Percentiles rank a stretch among this genome's conserved stretches.
Conservation (phyloP, 495 filamentous ascomycete genomes). For the Ramalina intermedia region DNA sequence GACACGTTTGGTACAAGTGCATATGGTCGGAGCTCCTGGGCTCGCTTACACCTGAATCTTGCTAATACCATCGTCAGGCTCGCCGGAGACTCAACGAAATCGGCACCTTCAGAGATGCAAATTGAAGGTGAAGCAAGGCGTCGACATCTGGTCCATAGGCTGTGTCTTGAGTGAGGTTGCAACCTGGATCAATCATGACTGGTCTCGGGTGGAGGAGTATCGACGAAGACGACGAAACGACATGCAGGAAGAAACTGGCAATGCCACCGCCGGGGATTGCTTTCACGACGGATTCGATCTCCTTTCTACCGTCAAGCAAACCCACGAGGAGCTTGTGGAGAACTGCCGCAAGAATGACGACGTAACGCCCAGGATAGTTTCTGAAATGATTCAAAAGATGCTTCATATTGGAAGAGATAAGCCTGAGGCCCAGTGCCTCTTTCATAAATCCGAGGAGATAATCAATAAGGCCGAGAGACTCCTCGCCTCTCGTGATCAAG, state of each 20-base stretch:
- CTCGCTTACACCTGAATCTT: neutral
- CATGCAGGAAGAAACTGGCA: slow-evolving; percentile 9
- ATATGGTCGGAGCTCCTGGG: slow-evolving; percentile 15
- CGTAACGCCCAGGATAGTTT: slow-evolving; percentile 16
- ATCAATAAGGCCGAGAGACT: neutral
- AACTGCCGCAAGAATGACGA: slow-evolving; percentile 9
- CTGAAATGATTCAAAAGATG: slow-evolving; percentile 15
- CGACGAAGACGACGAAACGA: slow-evolving; percentile 17
- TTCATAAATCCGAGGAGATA: neutral
- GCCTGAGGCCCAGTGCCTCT: neutral
- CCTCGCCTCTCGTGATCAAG: neutral
- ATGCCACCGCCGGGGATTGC: slow-evolving; percentile 18
- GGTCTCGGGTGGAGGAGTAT: slow-evolving; percentile 22
- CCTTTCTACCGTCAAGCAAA: slow-evolving; percentile 17
- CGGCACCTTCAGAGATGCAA: neutral
- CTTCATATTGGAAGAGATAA: neutral
- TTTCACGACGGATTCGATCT: slow-evolving; percentile 30
- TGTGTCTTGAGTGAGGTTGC: slow-evolving; percentile 31
- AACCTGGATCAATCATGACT: slow-evolving; percentile 25
- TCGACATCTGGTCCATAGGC: slow-evolving; percentile 34
- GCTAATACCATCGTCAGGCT: neutral
- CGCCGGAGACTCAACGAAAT: slow-evolving; percentile 12
- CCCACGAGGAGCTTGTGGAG: slow-evolving; percentile 13
- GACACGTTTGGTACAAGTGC: slow-evolving; percentile 18
- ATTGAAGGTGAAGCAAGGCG: slow-evolving; percentile 10